Conservation (phyloP, 2,329 filamentous ascomycete species). For the Fusarium guadeloupense region DNA sequence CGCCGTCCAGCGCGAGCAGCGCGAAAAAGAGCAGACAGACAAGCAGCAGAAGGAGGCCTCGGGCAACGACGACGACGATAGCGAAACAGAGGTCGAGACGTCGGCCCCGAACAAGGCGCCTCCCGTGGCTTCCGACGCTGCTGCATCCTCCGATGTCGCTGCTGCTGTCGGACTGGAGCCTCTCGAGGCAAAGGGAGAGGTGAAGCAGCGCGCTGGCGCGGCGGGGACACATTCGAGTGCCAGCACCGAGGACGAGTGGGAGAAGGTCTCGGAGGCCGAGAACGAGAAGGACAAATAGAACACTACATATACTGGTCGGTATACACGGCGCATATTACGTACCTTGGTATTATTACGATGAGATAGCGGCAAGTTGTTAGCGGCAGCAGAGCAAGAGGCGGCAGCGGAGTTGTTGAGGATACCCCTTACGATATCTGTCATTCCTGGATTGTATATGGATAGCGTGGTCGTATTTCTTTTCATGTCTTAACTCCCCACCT, state of each 20-base stretch:
- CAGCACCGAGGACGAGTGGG: conserved; percentile 97
- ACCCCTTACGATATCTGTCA: conserved; percentile 39
- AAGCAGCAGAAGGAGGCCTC: conserved; percentile 39
- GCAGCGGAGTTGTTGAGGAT: conserved; percentile 38
- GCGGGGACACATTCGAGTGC: conserved; percentile 64
- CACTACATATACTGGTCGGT: not conserved
- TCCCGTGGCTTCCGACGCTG: conserved; percentile 6
- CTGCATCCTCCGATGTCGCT: conserved; percentile 23
- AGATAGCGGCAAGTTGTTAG: not conserved
- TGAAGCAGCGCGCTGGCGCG: conserved; percentile 58
- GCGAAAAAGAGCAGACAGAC: conserved; percentile 48
- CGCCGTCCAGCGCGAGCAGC: conserved; percentile 53
- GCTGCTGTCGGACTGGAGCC: conserved; percentile 55
- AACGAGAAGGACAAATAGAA: conserved; percentile 64
- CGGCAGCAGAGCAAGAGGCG: conserved; percentile 16
- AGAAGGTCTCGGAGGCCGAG: conserved; percentile 85
- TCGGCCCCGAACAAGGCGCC: conserved; percentile 33
- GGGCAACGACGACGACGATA: conserved; percentile 42
- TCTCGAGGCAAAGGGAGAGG: conserved; percentile 53
- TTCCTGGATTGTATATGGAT: conserved; percentile 38
- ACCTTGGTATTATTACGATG: conserved; percentile 4
- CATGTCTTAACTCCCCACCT: conserved; percentile 7
- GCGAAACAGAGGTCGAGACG: conserved; percentile 56
- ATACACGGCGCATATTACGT: not conserved
- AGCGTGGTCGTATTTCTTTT: conserved; percentile 29